These are phyloP conservation scores for Cryptomeria japonica DNA, from an alignment of 75 land plant genomes.

Conservation along the genomic window DNA sequence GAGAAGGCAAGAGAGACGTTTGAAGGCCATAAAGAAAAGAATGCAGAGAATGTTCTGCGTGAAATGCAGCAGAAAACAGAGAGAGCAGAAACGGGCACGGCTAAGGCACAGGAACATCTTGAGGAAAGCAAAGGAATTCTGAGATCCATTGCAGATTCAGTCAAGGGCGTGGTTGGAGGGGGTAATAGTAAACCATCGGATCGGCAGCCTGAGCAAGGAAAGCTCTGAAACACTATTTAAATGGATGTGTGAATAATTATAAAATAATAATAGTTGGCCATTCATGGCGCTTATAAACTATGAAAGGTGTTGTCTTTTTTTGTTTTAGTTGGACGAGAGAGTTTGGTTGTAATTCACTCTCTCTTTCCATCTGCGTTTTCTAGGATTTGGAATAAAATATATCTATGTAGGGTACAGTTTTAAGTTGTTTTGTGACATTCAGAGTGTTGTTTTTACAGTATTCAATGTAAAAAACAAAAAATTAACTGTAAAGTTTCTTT, in stretches of 20 bases:
- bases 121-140: slow-evolving; percentile 10
- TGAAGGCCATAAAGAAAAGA: background rate
- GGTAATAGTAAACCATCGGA: background rate
- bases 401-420: too few species aligned
- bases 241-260: too few species aligned
- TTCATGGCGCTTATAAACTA: background rate
- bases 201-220: background rate
- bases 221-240: background rate
- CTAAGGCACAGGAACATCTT: background rate
- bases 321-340: background rate
- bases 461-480: too few species aligned
- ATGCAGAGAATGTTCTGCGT: background rate
- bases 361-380: too few species aligned
- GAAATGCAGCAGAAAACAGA: background rate
- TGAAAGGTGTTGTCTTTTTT: background rate
- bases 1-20: background rate
- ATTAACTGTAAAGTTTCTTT: too few species aligned
- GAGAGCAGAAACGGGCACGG: background rate
- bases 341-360: too few species aligned
- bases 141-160: slow-evolving; percentile 1
- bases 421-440: too few species aligned
- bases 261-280: background rate
- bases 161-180: background rate
- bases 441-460: too few species aligned
- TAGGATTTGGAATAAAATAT: too few species aligned